phyloP scores from a whole-genome alignment of 352 stramenopile species.

The Aphanomyces cochlioides region DNA sequence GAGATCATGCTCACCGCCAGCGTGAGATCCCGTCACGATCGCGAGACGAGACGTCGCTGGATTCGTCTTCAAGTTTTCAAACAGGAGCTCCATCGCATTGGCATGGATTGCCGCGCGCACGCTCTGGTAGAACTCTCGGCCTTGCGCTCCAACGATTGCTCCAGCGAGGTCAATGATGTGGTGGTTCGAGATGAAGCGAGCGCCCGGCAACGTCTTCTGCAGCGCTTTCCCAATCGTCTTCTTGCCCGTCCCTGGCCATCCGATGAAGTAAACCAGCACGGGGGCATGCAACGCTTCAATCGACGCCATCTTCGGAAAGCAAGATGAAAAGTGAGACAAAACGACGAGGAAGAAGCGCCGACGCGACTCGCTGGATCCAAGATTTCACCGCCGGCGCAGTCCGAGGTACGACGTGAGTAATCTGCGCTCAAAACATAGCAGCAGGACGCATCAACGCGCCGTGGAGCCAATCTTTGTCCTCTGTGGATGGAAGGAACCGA shows the following conservation, averaged over 20 bases:
- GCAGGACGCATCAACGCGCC: too few relatives aligned
- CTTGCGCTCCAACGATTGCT: not conserved
- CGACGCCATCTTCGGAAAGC: too few relatives aligned
- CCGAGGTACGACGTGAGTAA: too few relatives aligned
- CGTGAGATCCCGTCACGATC: not conserved
- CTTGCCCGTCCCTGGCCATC: not conserved
- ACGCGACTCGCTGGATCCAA: too few relatives aligned
- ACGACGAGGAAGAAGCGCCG: too few relatives aligned
- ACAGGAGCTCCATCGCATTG: not conserved
- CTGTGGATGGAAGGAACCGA: too few relatives aligned
- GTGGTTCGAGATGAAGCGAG: slow-evolving; percentile 1
- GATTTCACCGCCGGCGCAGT: too few relatives aligned
- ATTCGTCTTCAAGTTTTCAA: not conserved
- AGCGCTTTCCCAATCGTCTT: not conserved
- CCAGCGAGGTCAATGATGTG: slow-evolving; percentile 1
- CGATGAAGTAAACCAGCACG: not conserved
- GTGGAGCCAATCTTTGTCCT: too few relatives aligned
- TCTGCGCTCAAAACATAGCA: too few relatives aligned
- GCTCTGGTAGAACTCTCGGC: not conserved
- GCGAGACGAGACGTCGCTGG: not conserved
- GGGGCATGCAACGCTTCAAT: not conserved
- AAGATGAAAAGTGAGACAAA: too few relatives aligned
- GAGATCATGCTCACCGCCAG: not conserved
- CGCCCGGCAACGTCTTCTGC: not conserved
- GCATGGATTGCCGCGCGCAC: not conserved